Evolutionary conservation across 2,329 filamentous ascomycete species (phyloP).

Genomic region (Xylaria multiplex): DNA sequence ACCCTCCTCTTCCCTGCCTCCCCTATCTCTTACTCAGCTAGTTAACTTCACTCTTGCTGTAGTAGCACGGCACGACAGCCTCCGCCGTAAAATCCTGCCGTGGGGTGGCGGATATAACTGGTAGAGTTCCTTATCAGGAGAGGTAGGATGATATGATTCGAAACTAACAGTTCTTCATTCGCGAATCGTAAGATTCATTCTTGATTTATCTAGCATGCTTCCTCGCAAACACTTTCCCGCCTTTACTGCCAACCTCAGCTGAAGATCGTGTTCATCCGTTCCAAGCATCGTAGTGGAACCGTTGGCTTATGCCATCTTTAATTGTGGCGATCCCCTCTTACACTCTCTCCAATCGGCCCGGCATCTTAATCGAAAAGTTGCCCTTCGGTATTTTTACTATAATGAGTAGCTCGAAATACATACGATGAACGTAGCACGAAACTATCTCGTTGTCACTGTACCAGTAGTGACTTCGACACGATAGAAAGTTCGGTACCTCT

Average conservation of each 20-base stretch:
- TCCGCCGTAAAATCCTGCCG: slow-evolving; percentile 13
- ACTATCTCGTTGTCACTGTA: slow-evolving; percentile 12
- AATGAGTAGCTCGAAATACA: slow-evolving; percentile 5
- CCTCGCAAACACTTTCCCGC: slow-evolving; percentile 31
- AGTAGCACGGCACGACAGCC: slow-evolving; percentile 7
- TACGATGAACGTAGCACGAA: neutral
- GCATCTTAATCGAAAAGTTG: neutral
- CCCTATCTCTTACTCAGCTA: slow-evolving; percentile 19
- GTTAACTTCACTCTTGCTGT: slow-evolving; percentile 9
- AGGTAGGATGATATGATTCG: slow-evolving; percentile 9
- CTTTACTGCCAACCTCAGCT: slow-evolving; percentile 17
- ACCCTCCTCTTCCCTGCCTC: slow-evolving; percentile 12
- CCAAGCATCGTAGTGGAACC: slow-evolving; percentile 1
- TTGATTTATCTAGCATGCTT: slow-evolving; percentile 13
- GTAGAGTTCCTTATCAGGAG: slow-evolving; percentile 13
- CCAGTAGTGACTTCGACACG: slow-evolving; percentile 8
- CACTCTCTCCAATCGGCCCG: slow-evolving; percentile 17
- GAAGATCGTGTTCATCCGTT: slow-evolving; percentile 3
- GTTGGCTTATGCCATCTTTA: slow-evolving; percentile 2
- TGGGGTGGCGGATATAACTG: slow-evolving; percentile 17
- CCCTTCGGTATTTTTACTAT: slow-evolving; percentile 16
- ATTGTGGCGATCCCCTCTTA: slow-evolving; percentile 1
- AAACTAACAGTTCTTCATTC: slow-evolving; percentile 11
- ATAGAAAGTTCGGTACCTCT: slow-evolving; percentile 20
- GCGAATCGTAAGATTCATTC: slow-evolving; percentile 19